phyloP scores from a whole-genome alignment of 176 grass and related monocot genomes.

The Carex parvula region DNA sequence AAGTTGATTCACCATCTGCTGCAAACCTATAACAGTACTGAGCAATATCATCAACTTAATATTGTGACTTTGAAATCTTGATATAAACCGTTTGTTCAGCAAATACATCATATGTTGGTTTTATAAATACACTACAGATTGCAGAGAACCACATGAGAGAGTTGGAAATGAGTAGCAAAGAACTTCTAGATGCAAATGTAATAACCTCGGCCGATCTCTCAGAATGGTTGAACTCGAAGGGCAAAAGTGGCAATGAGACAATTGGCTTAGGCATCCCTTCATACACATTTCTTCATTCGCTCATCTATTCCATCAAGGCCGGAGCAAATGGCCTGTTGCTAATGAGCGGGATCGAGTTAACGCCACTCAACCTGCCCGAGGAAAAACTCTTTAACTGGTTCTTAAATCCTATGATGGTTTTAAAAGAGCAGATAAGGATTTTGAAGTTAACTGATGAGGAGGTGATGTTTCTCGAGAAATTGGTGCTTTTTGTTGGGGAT shows the following conservation, averaged over 20 bases:
- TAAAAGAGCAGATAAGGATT: constrained; percentile 71
- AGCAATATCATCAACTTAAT: not conserved
- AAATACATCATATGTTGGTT: not conserved
- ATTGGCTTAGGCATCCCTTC: constrained; percentile 67
- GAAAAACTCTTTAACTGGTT: constrained; percentile 77
- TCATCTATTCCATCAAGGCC: constrained; percentile 58
- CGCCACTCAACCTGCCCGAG: constrained; percentile 59
- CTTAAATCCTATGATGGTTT: constrained; percentile 76
- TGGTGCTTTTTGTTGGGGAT: constrained; percentile 50
- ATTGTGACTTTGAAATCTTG: not conserved
- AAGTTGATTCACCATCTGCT: not conserved
- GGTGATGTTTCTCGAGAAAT: constrained; percentile 53
- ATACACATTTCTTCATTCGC: constrained; percentile 40
- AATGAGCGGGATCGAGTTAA: constrained; percentile 48
- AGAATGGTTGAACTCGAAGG: constrained; percentile 65
- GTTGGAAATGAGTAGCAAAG: constrained; percentile 49
- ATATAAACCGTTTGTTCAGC: not conserved
- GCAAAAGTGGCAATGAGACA: constrained; percentile 35
- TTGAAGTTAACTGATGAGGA: constrained; percentile 69
- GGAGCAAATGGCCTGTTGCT: constrained; percentile 56
- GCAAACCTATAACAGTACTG: not conserved
- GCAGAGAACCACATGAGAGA: constrained; percentile 64
- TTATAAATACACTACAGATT: constrained; percentile 38
- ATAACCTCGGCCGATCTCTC: constrained; percentile 47
- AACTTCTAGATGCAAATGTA: constrained; percentile 64